A percentile compares a stretch with the other conserved stretches of the same genome.
These are phyloP conservation scores for Diaporthe amygdali DNA, from an alignment of 2,329 filamentous ascomycete genomes.

Conservation along the genomic window DNA sequence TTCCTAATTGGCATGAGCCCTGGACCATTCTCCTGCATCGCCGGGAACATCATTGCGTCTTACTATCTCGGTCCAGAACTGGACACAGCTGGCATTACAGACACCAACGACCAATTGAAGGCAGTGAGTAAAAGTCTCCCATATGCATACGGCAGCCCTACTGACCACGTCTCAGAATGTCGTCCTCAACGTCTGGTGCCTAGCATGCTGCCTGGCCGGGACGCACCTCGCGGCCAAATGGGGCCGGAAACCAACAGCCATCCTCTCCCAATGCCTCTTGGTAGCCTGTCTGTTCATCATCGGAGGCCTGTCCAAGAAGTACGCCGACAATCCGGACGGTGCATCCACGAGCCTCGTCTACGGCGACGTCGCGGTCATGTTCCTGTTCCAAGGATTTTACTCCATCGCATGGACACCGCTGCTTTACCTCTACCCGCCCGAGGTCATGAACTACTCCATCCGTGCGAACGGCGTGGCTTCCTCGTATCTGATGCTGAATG, in stretches of 20 bases:
- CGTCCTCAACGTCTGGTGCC: conserved; percentile 56
- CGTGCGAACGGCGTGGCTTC: conserved; percentile 51
- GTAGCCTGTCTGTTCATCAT: conserved; percentile 55
- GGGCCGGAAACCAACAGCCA: conserved; percentile 50
- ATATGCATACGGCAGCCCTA: neutral
- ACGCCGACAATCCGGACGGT: conserved; percentile 34
- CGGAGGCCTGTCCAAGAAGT: conserved; percentile 52
- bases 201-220: conserved; percentile 46
- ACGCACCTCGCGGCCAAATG: conserved; percentile 46
- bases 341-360: conserved; percentile 39
- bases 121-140: conserved; percentile 33
- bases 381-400: conserved; percentile 58
- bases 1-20: conserved; percentile 44
- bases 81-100: conserved; percentile 50
- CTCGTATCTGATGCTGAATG: conserved; percentile 37
- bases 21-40: conserved; percentile 37
- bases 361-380: conserved; percentile 52
- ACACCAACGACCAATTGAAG: conserved; percentile 47
- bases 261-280: conserved; percentile 43
- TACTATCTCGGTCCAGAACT: conserved; percentile 49
- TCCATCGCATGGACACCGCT: conserved; percentile 56
- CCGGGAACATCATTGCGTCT: conserved; percentile 45
- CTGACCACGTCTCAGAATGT: conserved; percentile 44
- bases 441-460: conserved; percentile 55
- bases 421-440: conserved; percentile 52